Evolutionary conservation across 1,139 yeast species (phyloP).

Genomic region (Blastobotrys proliferans): DNA sequence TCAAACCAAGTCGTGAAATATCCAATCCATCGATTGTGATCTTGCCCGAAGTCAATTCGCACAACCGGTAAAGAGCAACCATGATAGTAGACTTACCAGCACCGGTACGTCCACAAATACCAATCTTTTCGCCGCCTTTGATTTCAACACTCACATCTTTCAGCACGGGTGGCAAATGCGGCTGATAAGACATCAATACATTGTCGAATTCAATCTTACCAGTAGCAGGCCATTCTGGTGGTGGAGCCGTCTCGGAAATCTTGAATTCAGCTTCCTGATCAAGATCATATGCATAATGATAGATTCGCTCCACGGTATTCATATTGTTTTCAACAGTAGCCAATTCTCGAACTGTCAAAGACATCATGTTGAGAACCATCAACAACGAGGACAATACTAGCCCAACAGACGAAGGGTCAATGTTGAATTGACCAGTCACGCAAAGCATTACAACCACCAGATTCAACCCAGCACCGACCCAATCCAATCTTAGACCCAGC

Average conservation of each 20-base stretch:
- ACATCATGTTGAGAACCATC: slow-evolving; percentile 29
- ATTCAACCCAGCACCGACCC: slow-evolving; percentile 45
- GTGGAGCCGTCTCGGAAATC: slow-evolving; percentile 55
- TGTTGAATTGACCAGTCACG: slow-evolving; percentile 57
- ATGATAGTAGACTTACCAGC: slow-evolving; percentile 74
- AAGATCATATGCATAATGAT: slow-evolving; percentile 64
- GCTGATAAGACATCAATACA: slow-evolving; percentile 66
- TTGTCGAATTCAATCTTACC: slow-evolving; percentile 58
- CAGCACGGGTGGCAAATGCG: slow-evolving; percentile 69
- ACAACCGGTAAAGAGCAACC: slow-evolving; percentile 59
- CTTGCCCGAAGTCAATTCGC: slow-evolving; percentile 51
- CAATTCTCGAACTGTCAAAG: slow-evolving; percentile 41
- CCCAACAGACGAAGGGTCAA: slow-evolving; percentile 67
- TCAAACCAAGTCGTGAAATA: slow-evolving; percentile 52
- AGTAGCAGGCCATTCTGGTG: slow-evolving; percentile 59
- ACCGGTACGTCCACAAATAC: slow-evolving; percentile 78
- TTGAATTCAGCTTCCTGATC: slow-evolving; percentile 52
- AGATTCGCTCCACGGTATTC: slow-evolving; percentile 82
- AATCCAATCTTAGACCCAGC: slow-evolving; percentile 63
- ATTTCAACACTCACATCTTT: slow-evolving; percentile 48
- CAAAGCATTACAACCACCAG: slow-evolving; percentile 54
- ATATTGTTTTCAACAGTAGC: slow-evolving; percentile 77
- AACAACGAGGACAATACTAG: slow-evolving; percentile 51
- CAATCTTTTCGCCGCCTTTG: slow-evolving; percentile 56
- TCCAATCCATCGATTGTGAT: slow-evolving; percentile 59